Evolutionary conservation across 345 rosid species (phyloP).

Genomic region (Eucalyptus curtisii): DNA sequence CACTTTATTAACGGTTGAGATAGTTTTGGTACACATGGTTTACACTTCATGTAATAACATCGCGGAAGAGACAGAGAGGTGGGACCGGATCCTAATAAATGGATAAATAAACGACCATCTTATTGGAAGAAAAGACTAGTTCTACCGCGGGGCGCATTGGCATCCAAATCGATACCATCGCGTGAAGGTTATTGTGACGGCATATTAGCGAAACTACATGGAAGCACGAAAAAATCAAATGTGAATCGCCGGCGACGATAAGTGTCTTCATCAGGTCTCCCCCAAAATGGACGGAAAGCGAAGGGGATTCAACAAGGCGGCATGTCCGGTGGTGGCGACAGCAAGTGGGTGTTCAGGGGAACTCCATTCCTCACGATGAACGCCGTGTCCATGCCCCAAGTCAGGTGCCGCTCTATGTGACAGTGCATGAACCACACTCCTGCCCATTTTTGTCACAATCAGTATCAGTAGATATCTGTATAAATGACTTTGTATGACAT

Average conservation of each 20-base stretch:
- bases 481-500: background rate
- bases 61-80: background rate
- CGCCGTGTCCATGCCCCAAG: constrained; percentile 26
- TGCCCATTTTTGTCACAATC: background rate
- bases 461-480: background rate
- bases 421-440: constrained; percentile 36
- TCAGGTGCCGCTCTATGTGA: constrained; percentile 20
- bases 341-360: background rate
- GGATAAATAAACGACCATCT: background rate
- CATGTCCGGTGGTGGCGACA: constrained; percentile 23
- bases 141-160: background rate
- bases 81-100: background rate
- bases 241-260: background rate
- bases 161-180: background rate
- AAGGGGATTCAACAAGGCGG: constrained; percentile 9
- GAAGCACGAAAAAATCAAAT: background rate
- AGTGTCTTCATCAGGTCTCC: background rate
- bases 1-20: background rate
- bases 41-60: background rate
- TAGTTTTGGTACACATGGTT: background rate
- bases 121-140: background rate
- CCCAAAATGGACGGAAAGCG: background rate
- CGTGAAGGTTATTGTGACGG: background rate
- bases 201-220: background rate
- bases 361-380: constrained; percentile 16